Percentiles rank a stretch among this genome's conserved stretches.
Evolutionary conservation across 148 eudicot species (phyloP).

Genomic region (Rhododendron kiyosumense): DNA sequence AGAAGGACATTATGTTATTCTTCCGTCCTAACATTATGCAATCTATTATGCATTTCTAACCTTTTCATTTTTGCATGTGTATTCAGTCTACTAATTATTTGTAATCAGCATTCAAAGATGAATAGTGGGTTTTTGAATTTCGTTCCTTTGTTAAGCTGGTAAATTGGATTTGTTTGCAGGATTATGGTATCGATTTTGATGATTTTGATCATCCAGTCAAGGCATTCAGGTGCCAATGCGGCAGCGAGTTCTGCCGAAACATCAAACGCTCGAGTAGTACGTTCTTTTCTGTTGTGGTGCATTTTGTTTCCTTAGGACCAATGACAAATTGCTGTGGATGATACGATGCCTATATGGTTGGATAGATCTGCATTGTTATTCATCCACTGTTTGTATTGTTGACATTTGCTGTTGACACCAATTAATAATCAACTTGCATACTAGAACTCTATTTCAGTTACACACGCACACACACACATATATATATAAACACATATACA

Average conservation of each 20-base stretch:
- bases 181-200: slow-evolving; percentile 88
- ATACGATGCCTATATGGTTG: neutral
- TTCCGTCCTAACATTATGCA: neutral
- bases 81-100: neutral
- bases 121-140: neutral
- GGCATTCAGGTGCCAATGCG: slow-evolving; percentile 74
- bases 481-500: too few species aligned
- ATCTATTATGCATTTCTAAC: neutral
- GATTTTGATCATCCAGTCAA: slow-evolving; percentile 56
- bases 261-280: slow-evolving; percentile 68
- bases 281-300: slow-evolving; percentile 15
- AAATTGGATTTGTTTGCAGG: slow-evolving; percentile 36
- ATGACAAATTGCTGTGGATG: neutral
- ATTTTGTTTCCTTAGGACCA: neutral
- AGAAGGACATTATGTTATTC: neutral
- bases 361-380: neutral
- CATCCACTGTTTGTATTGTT: neutral
- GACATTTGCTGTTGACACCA: neutral
- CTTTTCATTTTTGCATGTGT: neutral
- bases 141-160: neutral
- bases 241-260: slow-evolving; percentile 80
- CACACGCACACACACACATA: neutral
- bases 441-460: neutral
- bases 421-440: neutral
- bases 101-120: neutral